These are phyloP conservation scores for Microbotryum silenes-acaulis DNA, from an alignment of 1,284 basidiomycete species.

Conservation along the genomic window DNA sequence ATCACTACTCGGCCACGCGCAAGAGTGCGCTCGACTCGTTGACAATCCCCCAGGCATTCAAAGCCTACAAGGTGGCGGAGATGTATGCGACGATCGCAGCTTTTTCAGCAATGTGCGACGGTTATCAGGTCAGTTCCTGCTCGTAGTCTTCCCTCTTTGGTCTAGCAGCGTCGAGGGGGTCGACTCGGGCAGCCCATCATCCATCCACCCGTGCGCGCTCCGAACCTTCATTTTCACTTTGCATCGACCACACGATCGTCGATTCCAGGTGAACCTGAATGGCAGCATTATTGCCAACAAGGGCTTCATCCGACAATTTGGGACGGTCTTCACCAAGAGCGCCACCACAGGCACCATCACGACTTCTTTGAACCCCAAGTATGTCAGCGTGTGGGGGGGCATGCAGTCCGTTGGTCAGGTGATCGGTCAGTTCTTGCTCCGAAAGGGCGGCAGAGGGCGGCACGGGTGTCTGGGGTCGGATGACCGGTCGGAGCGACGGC, in stretches of 20 bases:
- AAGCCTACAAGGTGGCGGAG: conserved; percentile 2
- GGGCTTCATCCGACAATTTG: conserved; percentile 32
- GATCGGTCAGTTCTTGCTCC: background rate
- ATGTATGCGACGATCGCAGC: conserved; percentile 7
- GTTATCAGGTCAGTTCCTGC: no score
- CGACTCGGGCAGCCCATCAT: no score
- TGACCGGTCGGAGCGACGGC: no score
- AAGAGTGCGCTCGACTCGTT: conserved; percentile 3
- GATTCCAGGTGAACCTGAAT: conserved; percentile 32
- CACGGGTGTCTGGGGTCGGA: no score
- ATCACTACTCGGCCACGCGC: background rate
- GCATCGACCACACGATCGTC: no score
- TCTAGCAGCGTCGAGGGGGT: no score
- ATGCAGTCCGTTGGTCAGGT: conserved; percentile 34
- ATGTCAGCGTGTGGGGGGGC: conserved; percentile 34
- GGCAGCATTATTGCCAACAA: conserved; percentile 34
- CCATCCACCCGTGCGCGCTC: no score
- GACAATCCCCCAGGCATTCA: background rate
- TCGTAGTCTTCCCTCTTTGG: no score
- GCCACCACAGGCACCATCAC: conserved; percentile 8
- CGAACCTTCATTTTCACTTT: no score
- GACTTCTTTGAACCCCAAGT: conserved; percentile 16
- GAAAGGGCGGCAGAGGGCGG: no score
- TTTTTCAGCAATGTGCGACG: background rate
- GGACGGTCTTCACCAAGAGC: background rate